Evolutionary conservation across 1,284 basidiomycete species (phyloP).

Genomic region (Tilletia horrida): DNA sequence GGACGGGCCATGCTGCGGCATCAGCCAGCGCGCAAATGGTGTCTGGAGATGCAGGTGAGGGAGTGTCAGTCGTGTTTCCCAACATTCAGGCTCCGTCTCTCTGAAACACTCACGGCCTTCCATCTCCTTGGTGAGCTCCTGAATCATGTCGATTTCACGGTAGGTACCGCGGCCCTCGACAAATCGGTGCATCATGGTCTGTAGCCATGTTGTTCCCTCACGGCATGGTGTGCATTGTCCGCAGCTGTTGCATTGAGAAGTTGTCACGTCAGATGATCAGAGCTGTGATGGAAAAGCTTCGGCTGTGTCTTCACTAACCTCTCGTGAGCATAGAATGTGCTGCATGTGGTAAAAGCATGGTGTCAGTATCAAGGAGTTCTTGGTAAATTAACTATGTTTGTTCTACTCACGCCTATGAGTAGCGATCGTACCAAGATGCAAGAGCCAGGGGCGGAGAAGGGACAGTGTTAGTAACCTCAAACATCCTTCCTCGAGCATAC

Average conservation of each 20-base stretch:
- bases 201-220: slow-evolving; percentile 65
- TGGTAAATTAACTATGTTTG: no score
- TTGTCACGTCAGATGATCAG: no score
- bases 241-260: slow-evolving; percentile 86
- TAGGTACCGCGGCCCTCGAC: slow-evolving; percentile 82
- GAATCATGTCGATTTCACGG: slow-evolving; percentile 88
- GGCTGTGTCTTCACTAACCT: no score
- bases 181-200: slow-evolving; percentile 59
- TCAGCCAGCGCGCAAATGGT: slow-evolving; percentile 91
- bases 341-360: no score
- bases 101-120: slow-evolving; percentile 62
- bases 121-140: slow-evolving; percentile 70
- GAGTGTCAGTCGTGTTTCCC: neutral
- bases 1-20: slow-evolving; percentile 97
- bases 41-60: slow-evolving; percentile 27
- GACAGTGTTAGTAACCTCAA: neutral
- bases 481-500: slow-evolving; percentile 57
- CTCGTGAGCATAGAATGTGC: no score
- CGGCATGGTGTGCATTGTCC: slow-evolving; percentile 97
- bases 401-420: no score
- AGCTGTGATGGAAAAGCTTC: no score
- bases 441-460: slow-evolving; percentile 57
- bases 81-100: neutral
- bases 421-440: slow-evolving; percentile 32
- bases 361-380: no score